These are phyloP conservation scores for Exophiala sp. DNA, from an alignment of 2,329 filamentous ascomycete genomes.

Conservation along the genomic window DNA sequence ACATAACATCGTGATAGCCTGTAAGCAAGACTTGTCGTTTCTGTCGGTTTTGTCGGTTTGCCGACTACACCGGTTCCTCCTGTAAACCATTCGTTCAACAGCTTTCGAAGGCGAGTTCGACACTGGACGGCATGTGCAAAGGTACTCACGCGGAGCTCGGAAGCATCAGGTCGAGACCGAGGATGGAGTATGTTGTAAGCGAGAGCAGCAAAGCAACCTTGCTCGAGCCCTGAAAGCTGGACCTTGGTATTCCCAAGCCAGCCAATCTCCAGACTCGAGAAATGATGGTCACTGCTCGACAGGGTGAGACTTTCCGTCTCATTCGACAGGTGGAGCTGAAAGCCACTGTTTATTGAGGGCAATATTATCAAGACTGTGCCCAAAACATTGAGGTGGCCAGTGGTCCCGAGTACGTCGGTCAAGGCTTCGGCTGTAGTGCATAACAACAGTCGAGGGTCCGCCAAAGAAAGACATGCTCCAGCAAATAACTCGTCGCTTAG, in stretches of 20 bases:
- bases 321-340: neutral
- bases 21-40: neutral
- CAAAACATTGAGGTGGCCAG: neutral
- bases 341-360: neutral
- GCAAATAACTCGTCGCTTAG: neutral
- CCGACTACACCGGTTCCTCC: neutral
- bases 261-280: neutral
- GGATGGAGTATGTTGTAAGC: neutral
- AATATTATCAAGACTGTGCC: neutral
- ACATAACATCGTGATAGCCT: neutral
- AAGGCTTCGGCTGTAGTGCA: neutral
- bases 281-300: neutral
- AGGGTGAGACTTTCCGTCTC: neutral
- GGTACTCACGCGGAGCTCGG: neutral
- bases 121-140: neutral
- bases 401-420: neutral
- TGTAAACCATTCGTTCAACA: neutral
- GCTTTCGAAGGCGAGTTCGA: neutral
- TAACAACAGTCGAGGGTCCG: neutral
- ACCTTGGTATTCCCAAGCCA: neutral
- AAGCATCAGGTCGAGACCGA: neutral
- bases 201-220: neutral
- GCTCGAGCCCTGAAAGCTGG: neutral
- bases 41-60: no score
- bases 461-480: neutral